Evolutionary conservation across 768 basidiomycete genomes (phyloP).

Genomic region (Piloderma croceum): DNA sequence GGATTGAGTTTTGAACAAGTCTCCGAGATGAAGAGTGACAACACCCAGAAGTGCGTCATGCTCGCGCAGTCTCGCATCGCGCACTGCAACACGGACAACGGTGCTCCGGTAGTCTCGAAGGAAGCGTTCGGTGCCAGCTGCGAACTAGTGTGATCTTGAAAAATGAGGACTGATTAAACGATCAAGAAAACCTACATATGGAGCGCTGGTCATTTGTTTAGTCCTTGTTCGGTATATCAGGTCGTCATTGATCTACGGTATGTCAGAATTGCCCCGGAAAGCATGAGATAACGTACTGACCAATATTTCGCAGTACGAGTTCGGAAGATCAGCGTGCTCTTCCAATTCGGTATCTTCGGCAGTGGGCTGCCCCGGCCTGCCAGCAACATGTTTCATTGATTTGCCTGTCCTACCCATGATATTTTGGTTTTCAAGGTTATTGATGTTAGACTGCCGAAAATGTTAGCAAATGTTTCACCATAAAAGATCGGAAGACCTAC

Average conservation of each 20-base stretch:
- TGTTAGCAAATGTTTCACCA: no score
- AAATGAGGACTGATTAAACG: background rate
- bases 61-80: slow-evolving; percentile 54
- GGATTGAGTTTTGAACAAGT: slow-evolving; percentile 45
- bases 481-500: no score
- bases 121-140: slow-evolving; percentile 66
- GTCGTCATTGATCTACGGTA: slow-evolving; percentile 38
- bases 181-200: slow-evolving; percentile 31
- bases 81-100: slow-evolving; percentile 59
- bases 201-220: slow-evolving; percentile 40
- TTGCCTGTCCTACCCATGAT: no score
- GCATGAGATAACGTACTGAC: slow-evolving; percentile 1
- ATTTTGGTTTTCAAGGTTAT: no score
- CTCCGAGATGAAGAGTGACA: slow-evolving; percentile 46
- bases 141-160: slow-evolving; percentile 37
- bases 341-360: no score
- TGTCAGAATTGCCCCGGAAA: slow-evolving; percentile 7
- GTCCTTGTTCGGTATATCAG: slow-evolving; percentile 41
- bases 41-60: slow-evolving; percentile 67
- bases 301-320: slow-evolving; percentile 51
- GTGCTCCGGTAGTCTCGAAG: slow-evolving; percentile 56
- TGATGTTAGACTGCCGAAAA: no score
- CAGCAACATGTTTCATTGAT: no score
- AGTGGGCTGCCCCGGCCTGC: no score
- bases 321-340: slow-evolving; percentile 56